These are phyloP conservation scores for Coemansia sp. DNA, from an alignment of 192 early-diverging fungal species.

Conservation along the genomic window DNA sequence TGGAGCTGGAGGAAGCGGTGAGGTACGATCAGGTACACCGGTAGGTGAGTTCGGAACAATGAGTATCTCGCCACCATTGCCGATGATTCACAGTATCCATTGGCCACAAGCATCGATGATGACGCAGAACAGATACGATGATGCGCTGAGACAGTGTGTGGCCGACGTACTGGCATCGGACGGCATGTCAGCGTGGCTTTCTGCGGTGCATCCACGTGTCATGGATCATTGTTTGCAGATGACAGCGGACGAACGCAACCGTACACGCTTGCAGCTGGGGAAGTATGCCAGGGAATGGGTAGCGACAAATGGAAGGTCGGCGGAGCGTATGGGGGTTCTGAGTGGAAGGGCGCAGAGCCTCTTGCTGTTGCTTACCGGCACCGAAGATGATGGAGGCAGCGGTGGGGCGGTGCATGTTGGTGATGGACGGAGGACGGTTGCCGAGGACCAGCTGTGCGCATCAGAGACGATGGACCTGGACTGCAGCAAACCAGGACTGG, in stretches of 20 bases:
- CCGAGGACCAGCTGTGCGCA: constrained; percentile 22
- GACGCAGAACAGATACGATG: constrained; percentile 8
- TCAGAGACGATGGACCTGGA: constrained; percentile 9
- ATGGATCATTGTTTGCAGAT: constrained; percentile 13
- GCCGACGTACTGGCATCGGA: not conserved
- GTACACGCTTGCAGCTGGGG: not conserved
- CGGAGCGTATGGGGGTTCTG: not conserved
- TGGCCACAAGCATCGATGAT: not conserved
- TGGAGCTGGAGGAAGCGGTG: not conserved
- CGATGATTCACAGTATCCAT: not conserved
- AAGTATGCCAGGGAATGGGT: constrained; percentile 14
- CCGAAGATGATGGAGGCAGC: too few relatives aligned
- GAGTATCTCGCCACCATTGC: constrained; percentile 13
- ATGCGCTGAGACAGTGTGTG: constrained; percentile 15
- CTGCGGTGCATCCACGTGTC: constrained; percentile 18
- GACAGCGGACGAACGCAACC: not conserved
- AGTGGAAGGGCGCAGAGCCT: constrained; percentile 4
- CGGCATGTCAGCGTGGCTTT: constrained; percentile 15
- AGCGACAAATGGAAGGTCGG: not conserved
- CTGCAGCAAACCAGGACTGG: constrained; percentile 11
- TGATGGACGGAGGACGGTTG: constrained; percentile 20
- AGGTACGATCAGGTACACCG: constrained; percentile 9
- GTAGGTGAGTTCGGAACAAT: constrained; percentile 16
- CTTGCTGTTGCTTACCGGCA: constrained; percentile 3
- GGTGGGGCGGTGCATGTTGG: too few relatives aligned